Evolutionary conservation across 768 basidiomycete genomes (phyloP).

Genomic region (Suillus spraguei): DNA sequence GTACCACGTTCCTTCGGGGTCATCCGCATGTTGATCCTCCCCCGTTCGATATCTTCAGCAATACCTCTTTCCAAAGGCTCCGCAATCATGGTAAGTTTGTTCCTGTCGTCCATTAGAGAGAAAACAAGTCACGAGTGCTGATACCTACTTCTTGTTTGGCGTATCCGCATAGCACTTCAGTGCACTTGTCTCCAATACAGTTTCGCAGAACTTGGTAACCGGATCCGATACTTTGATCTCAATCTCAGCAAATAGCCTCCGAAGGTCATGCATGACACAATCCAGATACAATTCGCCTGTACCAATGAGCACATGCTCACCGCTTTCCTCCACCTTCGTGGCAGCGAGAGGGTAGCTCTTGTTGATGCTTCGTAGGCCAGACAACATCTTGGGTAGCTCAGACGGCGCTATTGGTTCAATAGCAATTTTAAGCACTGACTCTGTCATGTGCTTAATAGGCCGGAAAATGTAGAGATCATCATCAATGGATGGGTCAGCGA

Average conservation of each 20-base stretch:
- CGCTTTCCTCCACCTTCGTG: conserved; percentile 98
- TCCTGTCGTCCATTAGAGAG: conserved; percentile 51
- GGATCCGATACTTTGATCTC: conserved; percentile 99
- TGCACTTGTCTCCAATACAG: conserved; percentile 95
- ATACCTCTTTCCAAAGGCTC: conserved; percentile 96
- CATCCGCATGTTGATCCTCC: conserved; percentile 94
- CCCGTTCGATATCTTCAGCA: conserved; percentile 94
- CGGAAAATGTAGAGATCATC: conserved; percentile 95
- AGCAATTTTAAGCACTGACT: conserved; percentile 96
- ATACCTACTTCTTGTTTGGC: conserved; percentile 92
- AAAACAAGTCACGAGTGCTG: conserved; percentile 3
- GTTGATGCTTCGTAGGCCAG: conserved; percentile 95
- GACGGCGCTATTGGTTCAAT: conserved; percentile 98
- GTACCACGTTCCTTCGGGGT: conserved; percentile 91
- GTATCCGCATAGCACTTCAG: conserved; percentile 99
- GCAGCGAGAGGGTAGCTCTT: conserved; percentile 94
- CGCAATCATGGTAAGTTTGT: conserved; percentile 98
- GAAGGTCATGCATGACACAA: conserved; percentile 94
- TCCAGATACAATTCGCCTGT: conserved; percentile 98
- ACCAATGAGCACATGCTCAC: conserved; percentile 95
- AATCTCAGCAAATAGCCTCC: conserved; percentile 92
- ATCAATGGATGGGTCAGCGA: conserved; percentile 69
- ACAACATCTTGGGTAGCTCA: conserved; percentile 98
- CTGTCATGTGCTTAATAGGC: conserved; percentile 95
- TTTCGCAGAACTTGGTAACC: conserved; percentile 97